Conservation (phyloP, 352 stramenopile species). For the Globisporangium polare region DNA sequence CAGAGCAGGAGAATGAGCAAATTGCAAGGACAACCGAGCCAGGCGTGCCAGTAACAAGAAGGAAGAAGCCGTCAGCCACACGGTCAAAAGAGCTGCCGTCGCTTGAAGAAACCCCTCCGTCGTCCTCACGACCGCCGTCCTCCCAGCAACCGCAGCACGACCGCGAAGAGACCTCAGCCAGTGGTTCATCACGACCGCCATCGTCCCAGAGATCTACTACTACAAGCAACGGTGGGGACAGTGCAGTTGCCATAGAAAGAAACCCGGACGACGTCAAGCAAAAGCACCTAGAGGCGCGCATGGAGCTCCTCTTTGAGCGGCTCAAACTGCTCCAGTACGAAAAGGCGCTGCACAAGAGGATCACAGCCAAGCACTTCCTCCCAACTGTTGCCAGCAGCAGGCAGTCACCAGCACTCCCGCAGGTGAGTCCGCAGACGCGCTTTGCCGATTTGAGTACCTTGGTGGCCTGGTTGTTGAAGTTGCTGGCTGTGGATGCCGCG, state of each 20-base stretch:
- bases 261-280: conserved; percentile 24
- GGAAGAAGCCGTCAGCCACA: background rate
- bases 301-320: conserved; percentile 72
- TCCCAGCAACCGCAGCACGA: conserved; percentile 10
- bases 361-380: conserved; percentile 51
- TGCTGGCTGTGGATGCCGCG: conserved; percentile 23
- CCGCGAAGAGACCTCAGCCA: conserved; percentile 13
- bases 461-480: conserved; percentile 39
- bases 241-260: conserved; percentile 4
- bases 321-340: conserved; percentile 53
- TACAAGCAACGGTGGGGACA: conserved; percentile 1
- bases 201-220: conserved; percentile 28
- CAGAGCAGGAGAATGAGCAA: conserved; percentile 9
- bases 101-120: conserved; percentile 1
- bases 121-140: background rate
- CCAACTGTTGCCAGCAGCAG: background rate
- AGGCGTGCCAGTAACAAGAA: background rate
- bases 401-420: background rate
- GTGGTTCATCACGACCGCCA: conserved; percentile 19
- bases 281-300: conserved; percentile 35
- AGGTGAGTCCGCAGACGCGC: conserved; percentile 24
- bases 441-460: conserved; percentile 50
- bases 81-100: conserved; percentile 1
- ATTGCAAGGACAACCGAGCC: background rate
- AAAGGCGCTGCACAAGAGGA: conserved; percentile 29